Conservation (phyloP, 179 eudicot species). For the Heliamphora pulchella region DNA sequence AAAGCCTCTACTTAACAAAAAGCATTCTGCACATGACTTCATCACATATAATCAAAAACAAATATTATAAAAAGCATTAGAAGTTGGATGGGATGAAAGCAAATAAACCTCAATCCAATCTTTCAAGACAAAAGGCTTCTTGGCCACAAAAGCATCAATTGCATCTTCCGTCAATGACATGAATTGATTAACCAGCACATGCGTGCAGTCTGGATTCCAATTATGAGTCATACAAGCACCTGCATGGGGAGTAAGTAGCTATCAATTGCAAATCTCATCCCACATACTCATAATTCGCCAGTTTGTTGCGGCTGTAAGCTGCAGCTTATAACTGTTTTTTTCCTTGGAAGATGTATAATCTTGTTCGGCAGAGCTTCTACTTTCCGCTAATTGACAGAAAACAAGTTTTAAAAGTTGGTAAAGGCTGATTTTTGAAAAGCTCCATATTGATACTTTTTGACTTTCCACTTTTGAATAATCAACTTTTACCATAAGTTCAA, state of each 20-base stretch:
- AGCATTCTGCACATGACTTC: neutral
- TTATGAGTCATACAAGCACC: slow-evolving; percentile 54
- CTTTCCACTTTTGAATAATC: no score
- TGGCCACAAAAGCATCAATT: slow-evolving; percentile 68
- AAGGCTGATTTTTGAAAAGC: no score
- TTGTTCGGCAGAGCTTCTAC: no score
- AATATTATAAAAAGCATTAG: neutral
- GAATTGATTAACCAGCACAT: slow-evolving; percentile 75
- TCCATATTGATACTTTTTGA: no score
- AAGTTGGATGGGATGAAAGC: no score
- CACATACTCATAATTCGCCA: neutral
- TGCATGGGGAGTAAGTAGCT: slow-evolving; percentile 21
- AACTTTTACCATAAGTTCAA: no score
- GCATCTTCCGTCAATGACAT: slow-evolving; percentile 50
- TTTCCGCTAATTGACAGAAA: no score
- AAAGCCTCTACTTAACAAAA: neutral
- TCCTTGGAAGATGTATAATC: no score
- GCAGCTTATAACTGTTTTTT: no score
- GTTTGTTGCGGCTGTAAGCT: no score
- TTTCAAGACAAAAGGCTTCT: slow-evolving; percentile 48
- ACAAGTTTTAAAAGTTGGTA: no score
- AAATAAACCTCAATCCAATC: slow-evolving; percentile 81
- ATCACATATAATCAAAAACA: neutral
- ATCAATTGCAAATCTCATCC: neutral
- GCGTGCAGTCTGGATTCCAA: slow-evolving; percentile 79